phyloP scores from a whole-genome alignment of 371 early-diverging fungal species.

The Mucor indicus region DNA sequence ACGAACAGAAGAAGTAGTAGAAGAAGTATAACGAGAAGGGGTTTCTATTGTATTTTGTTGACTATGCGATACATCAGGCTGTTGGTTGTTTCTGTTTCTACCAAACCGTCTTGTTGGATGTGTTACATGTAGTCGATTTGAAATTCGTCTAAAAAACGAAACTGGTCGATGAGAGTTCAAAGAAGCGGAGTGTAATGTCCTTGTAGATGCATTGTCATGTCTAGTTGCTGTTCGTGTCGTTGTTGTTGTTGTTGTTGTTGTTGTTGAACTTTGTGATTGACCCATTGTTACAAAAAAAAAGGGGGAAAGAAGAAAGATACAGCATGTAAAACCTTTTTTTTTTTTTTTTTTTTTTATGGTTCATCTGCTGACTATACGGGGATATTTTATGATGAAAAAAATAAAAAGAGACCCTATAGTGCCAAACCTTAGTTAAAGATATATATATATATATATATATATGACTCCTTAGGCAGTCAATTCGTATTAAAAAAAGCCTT shows the following conservation, averaged over 20 bases:
- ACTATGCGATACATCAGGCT: neutral
- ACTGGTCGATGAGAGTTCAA: constrained; percentile 12
- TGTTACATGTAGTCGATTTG: constrained; percentile 12
- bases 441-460: too few species aligned
- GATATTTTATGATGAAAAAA: too few species aligned
- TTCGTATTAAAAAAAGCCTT: too few species aligned
- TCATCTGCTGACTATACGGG: too few species aligned
- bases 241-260: constrained; percentile 1
- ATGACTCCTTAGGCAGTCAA: too few species aligned
- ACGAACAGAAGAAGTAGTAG: constrained; percentile 16
- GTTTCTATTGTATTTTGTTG: neutral
- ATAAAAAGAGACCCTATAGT: too few species aligned
- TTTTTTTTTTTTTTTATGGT: too few species aligned
- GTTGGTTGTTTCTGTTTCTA: neutral
- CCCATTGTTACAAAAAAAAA: too few species aligned
- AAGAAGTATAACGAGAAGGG: constrained; percentile 10
- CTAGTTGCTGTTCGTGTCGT: neutral
- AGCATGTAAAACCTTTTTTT: too few species aligned
- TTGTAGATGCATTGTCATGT: constrained; percentile 23
- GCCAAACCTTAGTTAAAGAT: too few species aligned
- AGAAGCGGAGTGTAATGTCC: constrained; percentile 23
- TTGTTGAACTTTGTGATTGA: too few species aligned
- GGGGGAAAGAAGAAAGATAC: too few species aligned
- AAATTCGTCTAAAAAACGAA: constrained; percentile 18
- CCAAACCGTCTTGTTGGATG: constrained; percentile 10